phyloP scores from a whole-genome alignment of 257 asterid genomes.

The Handroanthus guayacan region DNA sequence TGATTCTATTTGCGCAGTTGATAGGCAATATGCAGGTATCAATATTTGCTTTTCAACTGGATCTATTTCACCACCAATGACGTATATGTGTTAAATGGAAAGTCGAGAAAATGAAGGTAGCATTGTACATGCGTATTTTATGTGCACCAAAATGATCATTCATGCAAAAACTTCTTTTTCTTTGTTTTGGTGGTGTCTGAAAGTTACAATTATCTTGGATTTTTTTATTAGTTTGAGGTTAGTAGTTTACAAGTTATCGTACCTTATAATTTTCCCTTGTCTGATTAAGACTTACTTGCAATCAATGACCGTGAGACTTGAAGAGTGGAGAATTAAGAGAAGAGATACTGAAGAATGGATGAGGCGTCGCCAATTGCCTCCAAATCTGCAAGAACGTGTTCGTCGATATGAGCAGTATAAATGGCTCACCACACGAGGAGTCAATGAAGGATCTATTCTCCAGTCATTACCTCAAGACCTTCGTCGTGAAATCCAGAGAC shows the following conservation, averaged over 20 bases:
- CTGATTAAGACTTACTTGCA: conserved; percentile 74
- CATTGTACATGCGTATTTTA: too few species aligned
- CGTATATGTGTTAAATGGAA: too few species aligned
- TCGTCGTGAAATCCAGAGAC: conserved; percentile 91
- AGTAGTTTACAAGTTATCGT: neutral
- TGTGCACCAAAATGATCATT: too few species aligned
- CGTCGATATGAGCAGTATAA: conserved; percentile 81
- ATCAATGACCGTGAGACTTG: conserved; percentile 93
- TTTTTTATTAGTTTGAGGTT: neutral
- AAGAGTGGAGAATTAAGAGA: conserved; percentile 93
- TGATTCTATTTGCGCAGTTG: conserved; percentile 81
- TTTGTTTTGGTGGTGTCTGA: too few species aligned
- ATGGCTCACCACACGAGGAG: conserved; percentile 97
- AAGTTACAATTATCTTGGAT: too few species aligned
- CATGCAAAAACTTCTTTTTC: too few species aligned
- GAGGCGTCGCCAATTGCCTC: conserved; percentile 97
- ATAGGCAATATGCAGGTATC: conserved; percentile 97
- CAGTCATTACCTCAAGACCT: conserved; percentile 85
- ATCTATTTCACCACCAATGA: too few species aligned
- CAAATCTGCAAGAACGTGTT: conserved; percentile 85
- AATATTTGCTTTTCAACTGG: neutral
- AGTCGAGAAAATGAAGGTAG: too few species aligned
- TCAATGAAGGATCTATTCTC: conserved; percentile 79
- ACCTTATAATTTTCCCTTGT: conserved; percentile 16
- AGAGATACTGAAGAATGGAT: conserved; percentile 98